A percentile compares a stretch with the other conserved stretches of the same genome.
Evolutionary conservation across 1,284 basidiomycete species (phyloP).

Genomic region (Mycena sp.): DNA sequence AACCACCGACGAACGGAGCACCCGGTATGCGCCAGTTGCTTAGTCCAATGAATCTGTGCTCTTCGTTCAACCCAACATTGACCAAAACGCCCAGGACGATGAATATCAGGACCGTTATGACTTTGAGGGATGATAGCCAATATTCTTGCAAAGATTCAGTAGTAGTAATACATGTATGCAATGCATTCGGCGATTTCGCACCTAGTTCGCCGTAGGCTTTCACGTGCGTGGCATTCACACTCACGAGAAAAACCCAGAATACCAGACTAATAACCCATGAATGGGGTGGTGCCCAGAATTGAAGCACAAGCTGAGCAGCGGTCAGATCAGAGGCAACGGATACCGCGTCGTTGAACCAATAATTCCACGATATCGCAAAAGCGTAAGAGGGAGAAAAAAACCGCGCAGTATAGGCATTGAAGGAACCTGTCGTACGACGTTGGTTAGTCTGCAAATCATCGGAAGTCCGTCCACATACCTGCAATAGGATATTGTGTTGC

Average conservation of each 20-base stretch:
- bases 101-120: conserved; percentile 73
- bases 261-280: conserved; percentile 76
- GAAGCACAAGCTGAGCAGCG: conserved; percentile 78
- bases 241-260: conserved; percentile 77
- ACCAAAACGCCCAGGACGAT: conserved; percentile 76
- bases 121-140: conserved; percentile 80
- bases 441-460: not conserved
- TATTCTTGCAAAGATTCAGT: conserved; percentile 59
- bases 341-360: conserved; percentile 87
- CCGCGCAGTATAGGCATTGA: conserved; percentile 78
- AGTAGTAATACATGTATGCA: not conserved
- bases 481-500: conserved; percentile 84
- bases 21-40: conserved; percentile 76
- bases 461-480: conserved; percentile 18
- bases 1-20: conserved; percentile 82
- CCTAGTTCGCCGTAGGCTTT: conserved; percentile 81
- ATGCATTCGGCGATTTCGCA: conserved; percentile 33
- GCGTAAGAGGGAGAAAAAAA: conserved; percentile 85
- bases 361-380: conserved; percentile 73
- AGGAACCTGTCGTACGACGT: conserved; percentile 59
- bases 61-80: conserved; percentile 74
- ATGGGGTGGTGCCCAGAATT: conserved; percentile 72
- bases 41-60: conserved; percentile 69
- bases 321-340: conserved; percentile 81
- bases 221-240: conserved; percentile 73